Base-by-base conservation (phyloP, 768 basidiomycete genomes). In the Cantharellus anzutake region DNA sequence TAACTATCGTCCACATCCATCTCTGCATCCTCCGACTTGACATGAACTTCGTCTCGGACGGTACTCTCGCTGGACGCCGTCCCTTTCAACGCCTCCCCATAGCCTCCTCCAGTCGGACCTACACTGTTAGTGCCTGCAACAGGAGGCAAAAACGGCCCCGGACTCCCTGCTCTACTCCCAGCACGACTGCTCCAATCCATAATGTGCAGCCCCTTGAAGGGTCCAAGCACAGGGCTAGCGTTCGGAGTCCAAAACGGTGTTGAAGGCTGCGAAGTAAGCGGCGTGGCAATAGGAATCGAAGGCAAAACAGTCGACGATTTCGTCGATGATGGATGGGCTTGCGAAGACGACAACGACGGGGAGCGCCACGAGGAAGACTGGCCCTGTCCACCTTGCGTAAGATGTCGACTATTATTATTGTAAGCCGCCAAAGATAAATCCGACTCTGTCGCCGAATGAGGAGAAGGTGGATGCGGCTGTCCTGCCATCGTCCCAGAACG, bases 141-240 rank as follows among this genome's bases (percentile, higher is more conserved):
- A 29, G 20, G 20, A 29, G 20, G 20, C 20, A 29, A 29, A 1
- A 29, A 29, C 1, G 20, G 20, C 20, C 20, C 20, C 20, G 44
- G 44, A 48, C 44, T 48, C 44, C 11, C 11, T 48, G 44, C 44
- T 11, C 44, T 11, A 29, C 44, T 48, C 29, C 44, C 44, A 11
- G 44, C 11, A 11, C 44, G 11, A 48, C 44, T 48, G 44, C 11
- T 48, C 44, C 44, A 48, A 11, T 48, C 44, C 44, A 48, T 11
- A 48, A 11, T 29, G 20, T 29, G 11, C 29, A 48, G 29, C 29
- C 65, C 66, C 59, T 68, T 63, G 65, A 72, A 65, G 5, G 70
- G 66, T 3, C 68, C 67, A 3, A 73, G 61, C 4, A 71, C 71
- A n/a, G 72, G 72, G 41, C 66, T 68, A 0, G 70, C 69, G 38